These are phyloP conservation scores for Mychonastes homosphaera DNA, from an alignment of 139 green algal genomes.

Conservation along the genomic window DNA sequence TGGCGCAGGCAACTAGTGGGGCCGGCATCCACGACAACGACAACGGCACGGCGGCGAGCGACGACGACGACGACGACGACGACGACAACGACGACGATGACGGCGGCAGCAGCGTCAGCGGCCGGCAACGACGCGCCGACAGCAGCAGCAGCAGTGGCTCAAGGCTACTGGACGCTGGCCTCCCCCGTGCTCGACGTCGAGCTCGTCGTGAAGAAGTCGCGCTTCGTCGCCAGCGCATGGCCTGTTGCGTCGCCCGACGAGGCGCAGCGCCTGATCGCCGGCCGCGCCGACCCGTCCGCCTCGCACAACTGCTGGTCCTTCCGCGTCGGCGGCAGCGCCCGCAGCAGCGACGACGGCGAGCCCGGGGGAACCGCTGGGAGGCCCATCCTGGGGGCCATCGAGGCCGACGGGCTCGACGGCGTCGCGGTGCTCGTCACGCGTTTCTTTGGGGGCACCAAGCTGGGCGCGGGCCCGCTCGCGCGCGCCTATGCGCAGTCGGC, in stretches of 20 bases:
- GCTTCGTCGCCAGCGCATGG: constrained; percentile 62
- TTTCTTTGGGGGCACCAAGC: constrained; percentile 78
- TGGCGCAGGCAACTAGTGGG: too few species aligned
- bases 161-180: too few species aligned
- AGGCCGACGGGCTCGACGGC: constrained; percentile 51
- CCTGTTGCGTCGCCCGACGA: constrained; percentile 34
- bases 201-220: too few species aligned
- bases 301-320: constrained; percentile 77
- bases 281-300: constrained; percentile 32
- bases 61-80: too few species aligned
- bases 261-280: constrained; percentile 39
- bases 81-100: too few species aligned
- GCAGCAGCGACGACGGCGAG: constrained; percentile 77
- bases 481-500: constrained; percentile 69
- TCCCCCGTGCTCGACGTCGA: too few species aligned
- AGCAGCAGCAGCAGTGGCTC: too few species aligned
- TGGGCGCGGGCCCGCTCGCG: constrained; percentile 72
- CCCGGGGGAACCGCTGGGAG: constrained; percentile 64
- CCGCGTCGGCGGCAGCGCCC: constrained; percentile 19
- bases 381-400: constrained; percentile 74
- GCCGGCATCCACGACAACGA: too few species aligned
- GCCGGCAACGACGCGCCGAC: too few species aligned
- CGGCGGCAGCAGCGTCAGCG: too few species aligned
- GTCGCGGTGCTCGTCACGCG: constrained; percentile 63
- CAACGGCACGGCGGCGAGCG: too few species aligned